A percentile compares a stretch with the other conserved stretches of the same genome.
These are phyloP conservation scores for Kalmanozyma brasiliensis DNA, from an alignment of 1,284 basidiomycete species.

Conservation along the genomic window DNA sequence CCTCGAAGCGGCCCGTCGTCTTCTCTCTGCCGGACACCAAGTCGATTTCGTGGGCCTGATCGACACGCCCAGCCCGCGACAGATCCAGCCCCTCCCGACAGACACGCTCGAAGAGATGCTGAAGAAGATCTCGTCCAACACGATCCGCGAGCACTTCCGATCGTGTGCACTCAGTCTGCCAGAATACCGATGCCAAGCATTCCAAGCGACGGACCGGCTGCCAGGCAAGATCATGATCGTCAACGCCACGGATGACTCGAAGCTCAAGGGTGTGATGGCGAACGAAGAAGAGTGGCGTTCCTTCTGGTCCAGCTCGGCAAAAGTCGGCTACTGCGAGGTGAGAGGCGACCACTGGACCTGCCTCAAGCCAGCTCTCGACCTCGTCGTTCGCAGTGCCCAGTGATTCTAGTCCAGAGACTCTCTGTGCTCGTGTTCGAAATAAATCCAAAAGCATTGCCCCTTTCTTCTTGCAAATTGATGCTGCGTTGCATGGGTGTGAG, in stretches of 20 bases:
- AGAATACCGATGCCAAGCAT: constrained; percentile 24
- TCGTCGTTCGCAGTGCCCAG: constrained; percentile 10
- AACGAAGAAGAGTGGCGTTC: constrained; percentile 23
- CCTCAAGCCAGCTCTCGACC: constrained; percentile 25
- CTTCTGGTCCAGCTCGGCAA: constrained; percentile 18
- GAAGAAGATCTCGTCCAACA: constrained; percentile 18
- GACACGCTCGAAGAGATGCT: constrained; percentile 41
- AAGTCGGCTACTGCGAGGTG: constrained; percentile 13
- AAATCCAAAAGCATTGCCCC: too few species aligned
- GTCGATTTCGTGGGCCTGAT: constrained; percentile 34
- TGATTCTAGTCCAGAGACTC: too few species aligned
- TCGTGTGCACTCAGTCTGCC: constrained; percentile 40
- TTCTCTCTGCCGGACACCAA: constrained; percentile 29
- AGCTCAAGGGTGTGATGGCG: constrained; percentile 32
- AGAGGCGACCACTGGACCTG: constrained; percentile 41
- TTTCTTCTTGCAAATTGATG: not conserved
- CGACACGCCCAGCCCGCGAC: constrained; percentile 31
- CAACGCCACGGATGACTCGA: constrained; percentile 23
- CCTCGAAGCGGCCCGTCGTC: constrained; percentile 31
- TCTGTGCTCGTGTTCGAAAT: too few species aligned
- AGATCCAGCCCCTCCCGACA: constrained; percentile 33
- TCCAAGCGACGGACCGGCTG: constrained; percentile 9
- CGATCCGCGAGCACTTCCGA: constrained; percentile 41
- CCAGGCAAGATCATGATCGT: constrained; percentile 15
- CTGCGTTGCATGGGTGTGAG: not conserved